phyloP scores from a whole-genome alignment of 2,329 filamentous ascomycete genomes.

The Setomelanomma holmii region DNA sequence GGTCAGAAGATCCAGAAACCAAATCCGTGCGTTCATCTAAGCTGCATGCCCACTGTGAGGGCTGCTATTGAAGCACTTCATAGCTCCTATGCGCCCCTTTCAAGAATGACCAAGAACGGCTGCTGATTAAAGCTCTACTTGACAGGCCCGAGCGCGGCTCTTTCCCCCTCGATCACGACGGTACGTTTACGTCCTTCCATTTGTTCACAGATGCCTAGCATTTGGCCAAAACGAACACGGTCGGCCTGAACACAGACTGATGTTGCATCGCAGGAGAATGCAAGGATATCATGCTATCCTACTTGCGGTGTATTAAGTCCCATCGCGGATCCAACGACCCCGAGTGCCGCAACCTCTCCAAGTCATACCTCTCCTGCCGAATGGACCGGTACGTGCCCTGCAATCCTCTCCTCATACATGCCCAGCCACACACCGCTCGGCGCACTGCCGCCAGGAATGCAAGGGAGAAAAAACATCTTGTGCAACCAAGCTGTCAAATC shows the following conservation, averaged over 20 bases:
- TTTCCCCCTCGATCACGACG: conserved; percentile 96
- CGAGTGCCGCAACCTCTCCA: conserved; percentile 84
- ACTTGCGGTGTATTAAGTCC: conserved; percentile 86
- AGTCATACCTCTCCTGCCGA: conserved; percentile 85
- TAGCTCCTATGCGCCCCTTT: too few relatives aligned
- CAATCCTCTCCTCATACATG: conserved; percentile 21
- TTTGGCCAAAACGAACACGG: background rate
- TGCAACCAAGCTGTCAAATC: conserved; percentile 44
- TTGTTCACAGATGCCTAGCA: background rate
- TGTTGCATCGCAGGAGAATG: conserved; percentile 74
- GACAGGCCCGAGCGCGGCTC: conserved; percentile 87
- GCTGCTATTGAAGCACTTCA: too few relatives aligned
- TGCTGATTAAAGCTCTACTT: too few relatives aligned
- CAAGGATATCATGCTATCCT: conserved; percentile 84
- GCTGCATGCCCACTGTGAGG: background rate
- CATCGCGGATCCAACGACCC: conserved; percentile 84
- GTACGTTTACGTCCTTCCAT: conserved; percentile 62
- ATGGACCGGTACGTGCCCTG: conserved; percentile 81
- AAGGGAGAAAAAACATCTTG: conserved; percentile 34
- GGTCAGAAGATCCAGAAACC: conserved; percentile 70
- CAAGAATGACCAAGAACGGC: too few relatives aligned
- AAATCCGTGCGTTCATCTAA: conserved; percentile 65
- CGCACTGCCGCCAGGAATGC: conserved; percentile 16
- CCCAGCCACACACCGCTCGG: conserved; percentile 8
- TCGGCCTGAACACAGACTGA: conserved; percentile 18